Percentiles rank a stretch among this genome's conserved stretches.
These are phyloP conservation scores for Asparagopsis taxiformis DNA, from an alignment of 31 red algal species.

Conservation along the genomic window DNA sequence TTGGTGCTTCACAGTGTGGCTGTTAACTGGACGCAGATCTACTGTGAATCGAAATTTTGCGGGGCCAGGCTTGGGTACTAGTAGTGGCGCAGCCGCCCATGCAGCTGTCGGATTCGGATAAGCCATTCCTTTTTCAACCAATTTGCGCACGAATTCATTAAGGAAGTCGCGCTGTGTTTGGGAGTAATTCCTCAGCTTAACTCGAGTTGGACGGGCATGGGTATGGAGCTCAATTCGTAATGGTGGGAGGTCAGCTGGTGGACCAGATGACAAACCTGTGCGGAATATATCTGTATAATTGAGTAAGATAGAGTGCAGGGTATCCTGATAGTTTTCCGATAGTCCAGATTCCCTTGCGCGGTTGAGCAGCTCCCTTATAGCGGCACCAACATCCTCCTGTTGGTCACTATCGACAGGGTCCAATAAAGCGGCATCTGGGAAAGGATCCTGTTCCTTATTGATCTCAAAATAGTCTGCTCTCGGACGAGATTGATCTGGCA, in stretches of 20 bases:
- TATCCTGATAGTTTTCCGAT: neutral
- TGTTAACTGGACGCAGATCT: conserved; percentile 16
- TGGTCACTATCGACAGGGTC: neutral
- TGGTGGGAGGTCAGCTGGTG: neutral
- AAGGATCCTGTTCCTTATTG: neutral
- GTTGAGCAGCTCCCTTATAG: neutral
- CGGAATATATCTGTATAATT: conserved; percentile 14
- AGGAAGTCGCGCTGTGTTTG: conserved; percentile 7
- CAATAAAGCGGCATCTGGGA: neutral
- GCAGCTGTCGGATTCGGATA: conserved; percentile 8
- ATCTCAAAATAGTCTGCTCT: neutral
- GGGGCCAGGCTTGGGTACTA: conserved; percentile 19
- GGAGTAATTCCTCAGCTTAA: conserved; percentile 6
- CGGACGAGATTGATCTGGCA: too few relatives aligned
- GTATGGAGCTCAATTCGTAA: conserved; percentile 9
- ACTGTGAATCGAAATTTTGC: conserved; percentile 17
- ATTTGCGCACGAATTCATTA: neutral
- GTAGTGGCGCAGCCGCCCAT: conserved; percentile 2
- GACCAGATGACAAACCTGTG: conserved; percentile 1
- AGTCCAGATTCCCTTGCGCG: neutral
- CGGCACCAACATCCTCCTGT: neutral
- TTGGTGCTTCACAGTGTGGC: neutral
- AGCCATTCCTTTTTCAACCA: conserved; percentile 13
- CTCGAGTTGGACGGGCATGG: neutral
- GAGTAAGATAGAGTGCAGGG: neutral